Base-by-base conservation (phyloP, 805 yeast genomes). In the Zygoascus bituminiphila region DNA sequence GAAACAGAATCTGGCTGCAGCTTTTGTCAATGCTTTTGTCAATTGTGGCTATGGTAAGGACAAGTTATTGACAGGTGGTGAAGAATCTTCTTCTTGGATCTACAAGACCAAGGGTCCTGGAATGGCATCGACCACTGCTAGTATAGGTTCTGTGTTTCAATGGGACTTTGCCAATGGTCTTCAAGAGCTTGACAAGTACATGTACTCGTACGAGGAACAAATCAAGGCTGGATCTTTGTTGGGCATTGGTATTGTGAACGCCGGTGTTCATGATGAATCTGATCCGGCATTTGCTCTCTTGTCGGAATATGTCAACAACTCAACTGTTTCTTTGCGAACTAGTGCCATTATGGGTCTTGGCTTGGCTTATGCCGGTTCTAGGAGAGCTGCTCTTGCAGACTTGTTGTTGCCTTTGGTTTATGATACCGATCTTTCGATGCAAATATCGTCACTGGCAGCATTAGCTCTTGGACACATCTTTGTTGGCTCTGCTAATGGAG, bases 401-500 rank as follows among this genome's bases (percentile, higher is more conserved):
- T 70, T 89, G 51, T 72, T 93, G 51, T 70, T 84, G 53, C 96
- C 98, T 9, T 68, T 91, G 40, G 84, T 93, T 8, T 79, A 89
- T 6, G 96, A 91, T 61, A 70, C 82, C 10, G 79, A 79, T 14
- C 71, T 77, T 41, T 74, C 91, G 15, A 72, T 91, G 60, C 96
- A 91, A 66, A 76, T 84, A 19, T 79, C 93, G 23, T 77, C 91
- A 3, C 70, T 89, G 56, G 91, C 98, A 2, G 91, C 96, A 0
- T 75, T 93, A 53, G 87, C 98, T 3, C 75, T 93, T 55, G 96
- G 98, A 42, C 95, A 89, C 61, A 84, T 88, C 1, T 93, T 85
- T 64, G 97, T 91, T 38, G 98, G 98, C 46, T 84, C 97, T 5
- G 87, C 95, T 61, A 83, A 91, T 65, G 96, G 97, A 52, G 97